Base-by-base conservation (phyloP, 1,284 basidiomycete genomes). In the Cryptococcus jaspeensis region DNA sequence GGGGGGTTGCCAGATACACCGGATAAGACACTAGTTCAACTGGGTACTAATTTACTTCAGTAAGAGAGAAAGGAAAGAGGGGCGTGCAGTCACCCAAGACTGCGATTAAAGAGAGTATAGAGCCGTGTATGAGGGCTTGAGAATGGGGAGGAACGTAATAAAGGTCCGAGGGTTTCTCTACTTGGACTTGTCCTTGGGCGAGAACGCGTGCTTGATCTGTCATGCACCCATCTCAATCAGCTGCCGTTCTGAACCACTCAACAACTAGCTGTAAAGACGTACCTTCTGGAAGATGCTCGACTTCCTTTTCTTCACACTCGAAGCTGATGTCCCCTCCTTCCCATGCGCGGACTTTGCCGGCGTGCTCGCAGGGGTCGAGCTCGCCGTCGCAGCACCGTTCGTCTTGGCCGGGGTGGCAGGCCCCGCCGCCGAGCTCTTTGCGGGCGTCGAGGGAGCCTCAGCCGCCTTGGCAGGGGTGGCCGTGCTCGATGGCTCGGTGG, bases 241-340 rank as follows among this genome's bases (percentile, higher is more conserved):
- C 40, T 22, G 22, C 40, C 9, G 5, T 48, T 46, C 25, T 8
- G 13, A 16, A 18, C 18, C 20, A 53, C 22, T 52, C 36, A 35
- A 22, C 3, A 25, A 1, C 13, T n/a, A 0, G 37, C 9, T 13
- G 23, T n/a, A n/a, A 43, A 38, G n/a, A 51, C 67, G 42, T 28
- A 69, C 72, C 69, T 75, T 75, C 51, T 39, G 37, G 52, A 75
- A 69, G 62, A 75, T 63, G 50, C 69, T 62, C 8, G 66, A 68
- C 65, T 73, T 75, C 59, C 65, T 69, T 59, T 69, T 69, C 22
- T 55, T 53, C 13, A 60, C 54, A 42, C 69, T 66, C n/a, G n/a
- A n/a, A n/a, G n/a, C n/a, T n/a, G n/a, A n/a, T n/a, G n/a, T n/a
- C 16, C 58, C 58, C 18, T 52, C 59, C n/a, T 48, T 50, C 8